These are phyloP conservation scores for Fusarium lateritium DNA, from an alignment of 2,329 filamentous ascomycete genomes.

Conservation along the genomic window DNA sequence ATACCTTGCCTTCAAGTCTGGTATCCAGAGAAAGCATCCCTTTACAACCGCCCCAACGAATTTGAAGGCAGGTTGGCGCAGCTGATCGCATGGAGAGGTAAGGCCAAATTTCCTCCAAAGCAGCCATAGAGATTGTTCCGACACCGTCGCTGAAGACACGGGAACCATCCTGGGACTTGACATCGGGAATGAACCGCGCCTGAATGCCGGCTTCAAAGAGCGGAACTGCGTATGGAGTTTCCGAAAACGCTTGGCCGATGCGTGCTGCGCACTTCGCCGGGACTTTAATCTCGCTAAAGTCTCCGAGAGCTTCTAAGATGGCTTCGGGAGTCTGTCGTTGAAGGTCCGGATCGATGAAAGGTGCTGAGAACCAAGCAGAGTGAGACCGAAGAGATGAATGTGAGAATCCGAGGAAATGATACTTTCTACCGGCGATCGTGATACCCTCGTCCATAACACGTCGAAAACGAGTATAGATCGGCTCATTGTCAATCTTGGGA, in stretches of 20 bases:
- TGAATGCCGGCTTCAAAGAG: slow-evolving; percentile 58
- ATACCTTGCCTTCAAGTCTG: slow-evolving; percentile 67
- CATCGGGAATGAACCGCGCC: slow-evolving; percentile 61
- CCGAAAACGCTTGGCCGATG: slow-evolving; percentile 79
- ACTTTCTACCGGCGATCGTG: slow-evolving; percentile 73
- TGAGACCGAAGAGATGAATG: slow-evolving; percentile 83
- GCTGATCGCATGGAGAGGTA: slow-evolving; percentile 63
- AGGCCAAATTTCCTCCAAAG: slow-evolving; percentile 73
- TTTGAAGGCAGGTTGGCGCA: slow-evolving; percentile 78
- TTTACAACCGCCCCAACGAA: slow-evolving; percentile 81
- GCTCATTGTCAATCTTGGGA: slow-evolving; percentile 60
- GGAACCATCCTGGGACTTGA: slow-evolving; percentile 63
- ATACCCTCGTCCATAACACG: slow-evolving; percentile 72
- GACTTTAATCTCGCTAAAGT: slow-evolving; percentile 65
- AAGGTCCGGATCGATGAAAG: slow-evolving; percentile 58
- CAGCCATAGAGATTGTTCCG: slow-evolving; percentile 76
- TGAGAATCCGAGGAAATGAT: slow-evolving; percentile 81
- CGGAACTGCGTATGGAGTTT: slow-evolving; percentile 76
- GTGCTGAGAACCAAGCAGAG: slow-evolving; percentile 74
- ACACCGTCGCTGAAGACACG: slow-evolving; percentile 85
- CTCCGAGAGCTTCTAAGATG: slow-evolving; percentile 65
- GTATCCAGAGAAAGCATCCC: slow-evolving; percentile 83
- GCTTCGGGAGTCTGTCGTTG: slow-evolving; percentile 55
- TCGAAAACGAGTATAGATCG: slow-evolving; percentile 73
- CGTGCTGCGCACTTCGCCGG: slow-evolving; percentile 71